Evolutionary conservation across 164 flowering plant genomes (phyloP), one percentile per base, ranked within the genome.

Genomic region (Berberis vulgaris): DNA sequence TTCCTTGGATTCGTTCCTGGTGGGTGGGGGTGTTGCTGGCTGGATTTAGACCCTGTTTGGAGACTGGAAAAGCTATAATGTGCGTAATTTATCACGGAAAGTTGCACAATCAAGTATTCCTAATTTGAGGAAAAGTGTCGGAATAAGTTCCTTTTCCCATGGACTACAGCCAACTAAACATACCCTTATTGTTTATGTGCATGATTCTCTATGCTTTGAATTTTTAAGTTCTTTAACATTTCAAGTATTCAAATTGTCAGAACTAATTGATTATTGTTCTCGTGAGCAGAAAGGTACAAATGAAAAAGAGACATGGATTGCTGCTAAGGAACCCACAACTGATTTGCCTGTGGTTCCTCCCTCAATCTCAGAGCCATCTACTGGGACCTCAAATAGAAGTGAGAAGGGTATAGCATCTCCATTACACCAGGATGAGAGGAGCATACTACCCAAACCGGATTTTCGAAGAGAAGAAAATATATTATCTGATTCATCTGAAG

Each of bases 241-340:
- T 26, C 10, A 12, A 57, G 54, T 47, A 47, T 58, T n/a, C 11
- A 38, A 46, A 5, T 47, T 49, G 57, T 39, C 12, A 50, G 12
- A 8, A 44, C 65, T 67, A 54, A 61, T 61, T 67, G n/a, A 42
- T 26, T 66, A 26, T 57, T n/a, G 43, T 49, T 64, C 43, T 43
- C n/a, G 11, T 60, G 45, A 69, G 69, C 61, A 82, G 86, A 75
- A 69, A 77, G 42, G 70, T 59, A 64, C 52, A 60, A 63, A 49
- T 69, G 80, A 70, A 66, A 82, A 76, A 66, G 83, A 82, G 43
- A 67, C 64, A 4, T 69, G 70, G 71, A 45, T 73, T 70, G 66
- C 73, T 63, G 79, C 76, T 2, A 78, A 68, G 75, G 71, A 61
- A 44, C 73, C 82, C 39, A 60, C 69, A 7, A 57, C 66, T 64